These are phyloP conservation scores for Panus rudis DNA, from an alignment of 768 basidiomycete genomes.

Conservation along the genomic window DNA sequence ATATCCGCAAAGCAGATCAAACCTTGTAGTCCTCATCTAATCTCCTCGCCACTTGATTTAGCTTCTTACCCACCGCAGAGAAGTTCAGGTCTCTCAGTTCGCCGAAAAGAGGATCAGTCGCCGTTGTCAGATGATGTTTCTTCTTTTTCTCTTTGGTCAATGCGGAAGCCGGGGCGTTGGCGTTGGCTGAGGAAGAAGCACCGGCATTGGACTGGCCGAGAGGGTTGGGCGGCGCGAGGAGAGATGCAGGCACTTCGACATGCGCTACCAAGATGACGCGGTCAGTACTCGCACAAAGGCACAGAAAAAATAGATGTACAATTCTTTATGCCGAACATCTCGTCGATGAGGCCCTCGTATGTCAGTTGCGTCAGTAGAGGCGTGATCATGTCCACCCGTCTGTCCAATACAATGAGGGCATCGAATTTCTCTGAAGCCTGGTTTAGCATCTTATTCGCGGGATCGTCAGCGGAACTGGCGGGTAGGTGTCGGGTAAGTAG, in stretches of 20 bases:
- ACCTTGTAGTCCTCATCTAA: conserved; percentile 93
- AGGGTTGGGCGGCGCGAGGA: conserved; percentile 40
- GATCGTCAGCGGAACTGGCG: conserved; percentile 34
- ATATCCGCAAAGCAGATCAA: conserved; percentile 12
- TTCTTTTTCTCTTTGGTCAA: conserved; percentile 77
- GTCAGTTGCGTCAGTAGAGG: conserved; percentile 93
- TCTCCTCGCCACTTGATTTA: conserved; percentile 76
- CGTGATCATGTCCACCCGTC: conserved; percentile 91
- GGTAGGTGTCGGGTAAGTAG: conserved; percentile 69
- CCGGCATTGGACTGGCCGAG: conserved; percentile 17
- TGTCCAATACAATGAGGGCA: conserved; percentile 82
- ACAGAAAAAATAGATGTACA: conserved; percentile 40
- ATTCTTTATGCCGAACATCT: conserved; percentile 83
- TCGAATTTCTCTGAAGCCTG: conserved; percentile 62
- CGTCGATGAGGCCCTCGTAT: conserved; percentile 94
- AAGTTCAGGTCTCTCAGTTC: conserved; percentile 92
- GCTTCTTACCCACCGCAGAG: conserved; percentile 72
- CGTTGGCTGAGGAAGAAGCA: conserved; percentile 32
- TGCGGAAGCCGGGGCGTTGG: conserved; percentile 34
- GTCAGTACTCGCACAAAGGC: conserved; percentile 6
- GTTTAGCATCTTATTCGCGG: too few relatives aligned
- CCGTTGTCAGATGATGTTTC: conserved; percentile 77
- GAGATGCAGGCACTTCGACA: conserved; percentile 69
- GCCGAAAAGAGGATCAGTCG: conserved; percentile 71
- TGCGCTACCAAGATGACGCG: conserved; percentile 42